A percentile compares a stretch with the other conserved stretches of the same genome.
These are phyloP conservation scores for Chlorella sp. DNA, from an alignment of 139 green algal genomes.

Conservation along the genomic window DNA sequence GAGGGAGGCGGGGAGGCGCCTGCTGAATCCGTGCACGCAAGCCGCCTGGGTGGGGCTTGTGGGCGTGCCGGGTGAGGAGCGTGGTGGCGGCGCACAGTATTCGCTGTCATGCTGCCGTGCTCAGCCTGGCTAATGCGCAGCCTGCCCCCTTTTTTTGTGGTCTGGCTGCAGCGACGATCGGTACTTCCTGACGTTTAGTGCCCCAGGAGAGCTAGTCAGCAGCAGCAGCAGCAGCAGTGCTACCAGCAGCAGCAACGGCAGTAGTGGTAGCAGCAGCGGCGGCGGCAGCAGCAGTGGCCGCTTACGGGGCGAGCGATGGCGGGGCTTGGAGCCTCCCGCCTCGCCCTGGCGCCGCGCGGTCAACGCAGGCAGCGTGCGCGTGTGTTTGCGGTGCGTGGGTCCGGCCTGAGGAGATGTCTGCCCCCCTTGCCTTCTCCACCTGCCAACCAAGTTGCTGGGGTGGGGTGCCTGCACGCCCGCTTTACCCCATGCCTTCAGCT, in stretches of 20 bases:
- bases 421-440: not conserved
- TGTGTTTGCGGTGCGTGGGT: conserved; percentile 1
- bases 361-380: conserved; percentile 9
- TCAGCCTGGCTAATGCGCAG: not conserved
- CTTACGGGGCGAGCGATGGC: not conserved
- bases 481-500: not conserved
- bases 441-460: not conserved
- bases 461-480: not conserved
- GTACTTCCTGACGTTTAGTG: conserved; percentile 25
- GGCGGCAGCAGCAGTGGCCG: not conserved
- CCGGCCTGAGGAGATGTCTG: not conserved
- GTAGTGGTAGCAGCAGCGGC: not conserved
- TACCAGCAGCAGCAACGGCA: not conserved
- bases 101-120: no score
- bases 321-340: not conserved
- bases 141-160: not conserved
- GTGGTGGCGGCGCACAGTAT: no score
- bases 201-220: not conserved
- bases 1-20: not conserved
- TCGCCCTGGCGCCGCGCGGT: not conserved
- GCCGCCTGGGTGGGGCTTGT: not conserved
- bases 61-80: not conserved
- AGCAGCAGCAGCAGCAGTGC: not conserved
- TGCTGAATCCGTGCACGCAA: not conserved
- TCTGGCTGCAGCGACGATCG: conserved; percentile 3